These are phyloP conservation scores for Aspergillus thermomutatus DNA, from an alignment of 2,329 filamentous ascomycete species.

Conservation along the genomic window DNA sequence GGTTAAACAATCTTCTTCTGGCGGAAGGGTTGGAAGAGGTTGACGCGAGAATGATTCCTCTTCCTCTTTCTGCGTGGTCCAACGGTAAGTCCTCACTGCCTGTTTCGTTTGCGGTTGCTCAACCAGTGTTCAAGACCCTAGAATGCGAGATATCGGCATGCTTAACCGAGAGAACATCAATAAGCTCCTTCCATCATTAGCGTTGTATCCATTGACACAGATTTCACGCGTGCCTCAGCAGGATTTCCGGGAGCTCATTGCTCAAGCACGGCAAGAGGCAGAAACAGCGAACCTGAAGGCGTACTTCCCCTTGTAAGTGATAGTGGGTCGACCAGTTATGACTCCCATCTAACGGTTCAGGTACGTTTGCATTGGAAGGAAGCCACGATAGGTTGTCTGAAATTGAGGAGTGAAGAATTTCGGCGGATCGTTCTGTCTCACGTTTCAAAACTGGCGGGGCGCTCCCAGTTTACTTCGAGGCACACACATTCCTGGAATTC, in stretches of 20 bases:
- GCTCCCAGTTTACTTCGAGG: neutral
- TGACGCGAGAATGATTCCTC: conserved; percentile 61
- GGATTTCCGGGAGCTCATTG: conserved; percentile 36
- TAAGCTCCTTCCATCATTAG: conserved; percentile 38
- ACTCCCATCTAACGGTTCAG: conserved; percentile 25
- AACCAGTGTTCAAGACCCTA: conserved; percentile 36
- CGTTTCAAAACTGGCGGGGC: neutral
- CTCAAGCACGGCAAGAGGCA: conserved; percentile 38
- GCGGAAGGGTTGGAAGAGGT: conserved; percentile 66
- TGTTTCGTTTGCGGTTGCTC: neutral
- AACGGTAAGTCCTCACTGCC: conserved; percentile 48
- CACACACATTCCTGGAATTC: neutral
- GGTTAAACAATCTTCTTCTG: conserved; percentile 57
- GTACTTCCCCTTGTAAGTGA: conserved; percentile 45
- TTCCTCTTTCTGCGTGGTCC: conserved; percentile 70
- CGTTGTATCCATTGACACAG: conserved; percentile 45
- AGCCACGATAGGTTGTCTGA: conserved; percentile 18
- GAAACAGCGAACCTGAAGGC: conserved; percentile 37
- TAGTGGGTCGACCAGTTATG: neutral
- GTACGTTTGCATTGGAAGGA: conserved; percentile 43
- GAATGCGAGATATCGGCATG: conserved; percentile 41
- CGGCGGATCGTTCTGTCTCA: neutral
- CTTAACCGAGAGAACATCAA: conserved; percentile 37
- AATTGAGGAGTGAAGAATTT: neutral
- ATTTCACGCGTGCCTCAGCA: conserved; percentile 39